Base-by-base conservation (phyloP, 2,329 filamentous ascomycete species). In the Fusarium heterosporum region DNA sequence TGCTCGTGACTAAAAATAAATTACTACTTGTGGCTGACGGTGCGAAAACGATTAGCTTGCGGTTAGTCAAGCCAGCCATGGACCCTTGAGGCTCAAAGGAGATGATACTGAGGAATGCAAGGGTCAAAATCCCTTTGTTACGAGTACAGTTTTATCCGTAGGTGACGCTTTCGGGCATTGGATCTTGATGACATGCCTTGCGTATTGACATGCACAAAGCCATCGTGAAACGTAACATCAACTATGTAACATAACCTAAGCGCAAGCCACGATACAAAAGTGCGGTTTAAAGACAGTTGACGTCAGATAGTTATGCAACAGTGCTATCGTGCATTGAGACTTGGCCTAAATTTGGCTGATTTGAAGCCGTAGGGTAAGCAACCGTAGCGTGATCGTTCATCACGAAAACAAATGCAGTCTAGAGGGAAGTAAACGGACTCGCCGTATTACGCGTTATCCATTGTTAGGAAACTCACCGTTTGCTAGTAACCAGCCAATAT, bases 61-160 rank as follows among this genome's bases (percentile, higher is more conserved):
- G 57, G 46, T 51, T 22, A 52, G 40, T 28, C 41, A 53, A 32
- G 22, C 32, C 40, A 61, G 39, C 55, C 62, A 41, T 61, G 46
- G 46, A 65, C 62, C 62, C 61, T 48, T 51, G 45, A 48, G 40
- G 61, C 62, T 65, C 29, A 63, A 50, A 52, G 41, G 36, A 49
- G 19, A 53, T 36, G 32, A 32, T 25, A 38, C 56, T 46, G 26
- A 43, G 46, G 41, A 52, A 47, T 40, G 29, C 12, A 4, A 22
- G n/a, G 29, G 17, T n/a, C 26, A 25, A 55, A 39, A 50, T 43
- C 47, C 54, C 47, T 57, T 29, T 64, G 54, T 22, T 17, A 19
- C 26, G 30, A 22, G 16, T 32, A 9, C 6, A 28, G 14, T 28
- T 17, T 38, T 11, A 40, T 40, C 14, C 32, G 14, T 14, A 17